A percentile compares a stretch with the other conserved stretches of the same genome.
phyloP scores from a whole-genome alignment of 1,284 basidiomycete genomes.

The Cutaneotrichosporon sp. region DNA sequence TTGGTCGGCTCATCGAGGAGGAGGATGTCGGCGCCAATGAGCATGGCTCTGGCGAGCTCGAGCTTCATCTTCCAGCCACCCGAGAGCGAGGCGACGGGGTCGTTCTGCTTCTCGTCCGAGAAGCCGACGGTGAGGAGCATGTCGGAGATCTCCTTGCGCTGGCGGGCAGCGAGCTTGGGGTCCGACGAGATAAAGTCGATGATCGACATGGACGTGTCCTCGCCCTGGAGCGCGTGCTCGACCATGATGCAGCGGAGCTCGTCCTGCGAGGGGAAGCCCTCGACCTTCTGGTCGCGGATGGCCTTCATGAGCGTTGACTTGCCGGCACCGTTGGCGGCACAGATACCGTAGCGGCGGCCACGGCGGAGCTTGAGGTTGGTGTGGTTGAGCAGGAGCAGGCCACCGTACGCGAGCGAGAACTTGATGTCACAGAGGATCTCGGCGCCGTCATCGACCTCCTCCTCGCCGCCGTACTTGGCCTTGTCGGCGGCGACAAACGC shows the following conservation, averaged over 20 bases:
- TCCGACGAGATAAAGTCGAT: slow-evolving; percentile 82
- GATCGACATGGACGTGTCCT: slow-evolving; percentile 77
- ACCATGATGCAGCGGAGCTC: slow-evolving; percentile 91
- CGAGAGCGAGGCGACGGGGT: slow-evolving; percentile 85
- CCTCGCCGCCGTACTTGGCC: slow-evolving; percentile 64
- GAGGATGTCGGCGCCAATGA: slow-evolving; percentile 92
- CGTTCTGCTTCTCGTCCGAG: slow-evolving; percentile 79
- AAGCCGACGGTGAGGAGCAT: slow-evolving; percentile 89
- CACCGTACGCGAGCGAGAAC: slow-evolving; percentile 96
- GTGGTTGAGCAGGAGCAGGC: slow-evolving; percentile 92
- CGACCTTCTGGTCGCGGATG: slow-evolving; percentile 89
- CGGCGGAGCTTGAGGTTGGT: slow-evolving; percentile 87
- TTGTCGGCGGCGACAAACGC: slow-evolving; percentile 79
- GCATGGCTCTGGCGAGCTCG: slow-evolving; percentile 89
- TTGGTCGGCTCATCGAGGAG: slow-evolving; percentile 61
- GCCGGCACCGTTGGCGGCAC: slow-evolving; percentile 93
- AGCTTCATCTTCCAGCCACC: slow-evolving; percentile 99
- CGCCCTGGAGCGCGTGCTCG: slow-evolving; percentile 91
- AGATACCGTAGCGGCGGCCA: slow-evolving; percentile 91
- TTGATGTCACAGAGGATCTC: slow-evolving; percentile 83
- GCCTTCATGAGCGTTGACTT: slow-evolving; percentile 98
- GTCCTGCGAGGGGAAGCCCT: slow-evolving; percentile 90
- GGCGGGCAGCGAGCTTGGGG: slow-evolving; percentile 59
- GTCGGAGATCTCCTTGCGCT: slow-evolving; percentile 69
- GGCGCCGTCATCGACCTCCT: slow-evolving; percentile 91